Conservation (phyloP, 2,329 filamentous ascomycete species). For the Helotiales sp. region DNA sequence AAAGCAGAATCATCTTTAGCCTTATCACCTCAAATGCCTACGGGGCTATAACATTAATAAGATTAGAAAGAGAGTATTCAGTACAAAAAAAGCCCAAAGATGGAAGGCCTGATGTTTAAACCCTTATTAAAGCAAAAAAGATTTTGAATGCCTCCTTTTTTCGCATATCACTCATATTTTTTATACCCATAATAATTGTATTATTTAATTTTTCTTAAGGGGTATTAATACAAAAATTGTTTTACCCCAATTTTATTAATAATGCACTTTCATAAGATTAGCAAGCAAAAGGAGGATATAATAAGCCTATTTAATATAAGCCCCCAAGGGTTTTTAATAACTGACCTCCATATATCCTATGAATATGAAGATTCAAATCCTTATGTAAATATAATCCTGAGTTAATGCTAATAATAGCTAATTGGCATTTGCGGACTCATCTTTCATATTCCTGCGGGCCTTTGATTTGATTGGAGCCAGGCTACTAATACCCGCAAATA, state of each 20-base stretch:
- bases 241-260: not conserved
- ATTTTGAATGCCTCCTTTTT: no score
- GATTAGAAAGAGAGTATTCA: not conserved
- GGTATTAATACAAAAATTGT: not conserved
- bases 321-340: no score
- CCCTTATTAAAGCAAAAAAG: not conserved
- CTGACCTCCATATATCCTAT: not conserved
- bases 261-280: not conserved
- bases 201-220: not conserved
- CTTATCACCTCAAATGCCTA: not conserved
- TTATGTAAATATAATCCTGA: not conserved
- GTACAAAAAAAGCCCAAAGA: not conserved
- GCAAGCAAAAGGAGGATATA: not conserved
- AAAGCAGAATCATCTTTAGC: not conserved
- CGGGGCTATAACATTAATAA: not conserved
- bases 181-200: not conserved
- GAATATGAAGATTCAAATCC: not conserved
- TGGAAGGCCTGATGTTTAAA: not conserved
- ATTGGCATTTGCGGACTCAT: no score
- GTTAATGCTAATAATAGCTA: not conserved
- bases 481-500: not conserved
- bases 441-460: not conserved
- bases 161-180: no score
- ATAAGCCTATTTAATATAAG: not conserved
- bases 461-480: not conserved